These are phyloP conservation scores for Tetrahymena malaccensis DNA, from an alignment of 73 alveolate genomes.

Conservation along the genomic window DNA sequence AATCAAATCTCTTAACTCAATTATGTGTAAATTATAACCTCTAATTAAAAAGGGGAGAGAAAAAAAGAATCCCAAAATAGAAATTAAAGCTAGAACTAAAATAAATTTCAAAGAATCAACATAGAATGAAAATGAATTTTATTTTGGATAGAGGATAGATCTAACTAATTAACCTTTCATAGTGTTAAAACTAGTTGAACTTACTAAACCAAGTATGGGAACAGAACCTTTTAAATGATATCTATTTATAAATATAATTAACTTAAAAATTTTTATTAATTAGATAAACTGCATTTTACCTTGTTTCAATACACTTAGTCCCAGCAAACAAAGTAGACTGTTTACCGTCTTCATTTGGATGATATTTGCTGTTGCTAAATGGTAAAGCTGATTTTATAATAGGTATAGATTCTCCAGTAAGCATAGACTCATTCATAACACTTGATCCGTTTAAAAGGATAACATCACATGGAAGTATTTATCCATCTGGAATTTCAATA, in stretches of 20 bases:
- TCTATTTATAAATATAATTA: neutral
- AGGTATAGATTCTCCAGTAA: constrained; percentile 91
- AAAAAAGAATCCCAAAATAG: constrained; percentile 41
- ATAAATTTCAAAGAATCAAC: constrained; percentile 54
- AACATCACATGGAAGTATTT: constrained; percentile 85
- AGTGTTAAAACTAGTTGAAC: constrained; percentile 59
- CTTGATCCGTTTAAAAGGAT: constrained; percentile 74
- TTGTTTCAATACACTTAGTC: constrained; percentile 38
- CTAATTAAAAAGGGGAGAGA: constrained; percentile 40
- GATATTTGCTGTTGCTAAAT: constrained; percentile 2
- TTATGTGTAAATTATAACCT: constrained; percentile 23
- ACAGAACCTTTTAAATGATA: neutral
- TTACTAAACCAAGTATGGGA: constrained; percentile 42
- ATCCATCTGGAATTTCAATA: constrained; percentile 47
- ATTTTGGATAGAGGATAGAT: constrained; percentile 59
- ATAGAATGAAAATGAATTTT: constrained; percentile 53
- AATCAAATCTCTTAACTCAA: constrained; percentile 35
- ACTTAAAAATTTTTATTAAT: too few relatives aligned
- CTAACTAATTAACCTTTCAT: constrained; percentile 65
- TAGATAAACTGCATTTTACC: too few relatives aligned
- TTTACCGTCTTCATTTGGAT: constrained; percentile 30
- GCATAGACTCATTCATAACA: constrained; percentile 88
- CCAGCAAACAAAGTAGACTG: constrained; percentile 45
- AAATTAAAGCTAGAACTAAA: constrained; percentile 46
- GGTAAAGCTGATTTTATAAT: constrained; percentile 77